Base-by-base conservation (phyloP, 2,329 filamentous ascomycete genomes). In the Aquanectria penicillioides region DNA sequence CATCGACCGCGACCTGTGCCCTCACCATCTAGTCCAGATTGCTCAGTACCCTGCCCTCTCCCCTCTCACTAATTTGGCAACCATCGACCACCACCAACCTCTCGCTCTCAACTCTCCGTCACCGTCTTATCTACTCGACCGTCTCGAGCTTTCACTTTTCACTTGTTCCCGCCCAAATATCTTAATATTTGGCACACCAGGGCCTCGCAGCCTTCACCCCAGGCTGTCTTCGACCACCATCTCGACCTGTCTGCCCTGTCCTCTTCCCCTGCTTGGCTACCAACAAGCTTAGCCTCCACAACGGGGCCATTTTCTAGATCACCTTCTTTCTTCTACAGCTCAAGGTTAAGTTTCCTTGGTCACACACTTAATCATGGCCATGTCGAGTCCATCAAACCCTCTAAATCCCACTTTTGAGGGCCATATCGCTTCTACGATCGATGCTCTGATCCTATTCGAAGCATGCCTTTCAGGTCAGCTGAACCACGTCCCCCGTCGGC, bases 401-500 rank as follows among this genome's bases (percentile, higher is more conserved):
- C 77, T 91, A 67, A 78, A 81, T 63, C 87, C 89, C 25, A 92
- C 89, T 20, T 92, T 85, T 74, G 77, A 77, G n/a, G 90, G 90
- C 9, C 86, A 87, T 70, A 83, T 93, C 44, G 78, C 80, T n/a
- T 87, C 83, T 9, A 92, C 90, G 0, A 82, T 86, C 44, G 92
- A 97, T 77, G 93, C 92, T 23, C 80, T 96, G 65, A 82, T 93
- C 9, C 82, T 97, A 15, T 91, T 97, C 70, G 92, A 97, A 74
- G 90, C 88, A 8, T 92, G 90, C 67, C 81, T 97, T 13, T 83
- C 81, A 29, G 92, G 92, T 10, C 78, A 82, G 17, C 79, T 94
- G 8, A 84, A 84, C 44, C 93, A 95, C 74, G 91, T 95, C 17
- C 88, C 92, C 15, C 89, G 94, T 46, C 85, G 94, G 50, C 94